phyloP scores from a whole-genome alignment of 176 grass and related monocot genomes.

The Aegilops longissima region DNA sequence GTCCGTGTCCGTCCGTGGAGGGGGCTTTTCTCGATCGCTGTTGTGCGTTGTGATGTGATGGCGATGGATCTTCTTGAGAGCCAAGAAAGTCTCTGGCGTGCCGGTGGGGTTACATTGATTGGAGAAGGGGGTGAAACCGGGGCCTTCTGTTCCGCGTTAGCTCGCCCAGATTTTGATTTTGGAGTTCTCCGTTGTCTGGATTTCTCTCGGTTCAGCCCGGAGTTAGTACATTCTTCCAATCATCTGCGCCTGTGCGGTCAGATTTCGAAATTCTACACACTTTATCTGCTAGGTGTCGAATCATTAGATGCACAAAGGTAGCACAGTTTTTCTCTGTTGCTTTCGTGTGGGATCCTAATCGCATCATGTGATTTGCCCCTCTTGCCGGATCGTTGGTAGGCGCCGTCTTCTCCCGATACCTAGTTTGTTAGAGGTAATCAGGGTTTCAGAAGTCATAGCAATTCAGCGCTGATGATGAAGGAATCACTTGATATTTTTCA shows the following conservation, averaged over 20 bases:
- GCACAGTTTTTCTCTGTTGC: neutral
- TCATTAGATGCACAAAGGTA: neutral
- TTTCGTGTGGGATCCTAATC: neutral
- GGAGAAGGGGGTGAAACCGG: neutral
- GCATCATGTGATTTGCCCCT: neutral
- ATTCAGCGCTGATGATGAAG: neutral
- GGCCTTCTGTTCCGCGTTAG: neutral
- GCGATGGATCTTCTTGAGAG: neutral
- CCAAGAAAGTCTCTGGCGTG: neutral
- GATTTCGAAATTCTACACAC: neutral
- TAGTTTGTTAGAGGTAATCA: neutral
- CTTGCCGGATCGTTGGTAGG: neutral
- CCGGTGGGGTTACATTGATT: neutral
- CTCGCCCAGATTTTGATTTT: neutral
- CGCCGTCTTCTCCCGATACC: neutral
- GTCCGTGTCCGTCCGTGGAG: neutral
- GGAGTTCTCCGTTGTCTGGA: neutral
- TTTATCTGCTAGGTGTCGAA: neutral
- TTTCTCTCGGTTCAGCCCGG: neutral
- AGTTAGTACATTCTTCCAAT: neutral
- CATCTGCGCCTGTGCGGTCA: neutral
- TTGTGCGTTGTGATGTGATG: neutral
- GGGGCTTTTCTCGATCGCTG: neutral
- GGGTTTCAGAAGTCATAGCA: neutral
- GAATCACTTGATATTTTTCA: neutral